Conservation (phyloP, 2,329 filamentous ascomycete species). For the Phyllosticta citrichinensis region DNA sequence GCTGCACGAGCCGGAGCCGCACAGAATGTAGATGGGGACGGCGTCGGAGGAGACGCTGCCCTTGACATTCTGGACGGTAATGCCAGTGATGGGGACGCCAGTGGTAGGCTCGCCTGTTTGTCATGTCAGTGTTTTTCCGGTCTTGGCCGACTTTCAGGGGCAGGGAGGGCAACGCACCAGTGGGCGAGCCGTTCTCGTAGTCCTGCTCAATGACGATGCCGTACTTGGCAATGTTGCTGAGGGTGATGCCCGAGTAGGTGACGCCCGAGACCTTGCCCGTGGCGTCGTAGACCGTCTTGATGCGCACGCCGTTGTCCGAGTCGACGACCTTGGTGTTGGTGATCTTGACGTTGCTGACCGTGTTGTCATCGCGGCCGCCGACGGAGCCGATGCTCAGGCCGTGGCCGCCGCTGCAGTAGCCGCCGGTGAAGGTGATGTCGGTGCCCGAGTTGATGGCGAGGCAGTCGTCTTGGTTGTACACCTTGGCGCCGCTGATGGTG, state of each 20-base stretch:
- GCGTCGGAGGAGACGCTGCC: conserved; percentile 27
- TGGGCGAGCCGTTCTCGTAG: conserved; percentile 38
- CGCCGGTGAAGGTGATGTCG: conserved; percentile 1
- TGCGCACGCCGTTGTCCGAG: conserved; percentile 43
- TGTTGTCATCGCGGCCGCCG: conserved; percentile 42
- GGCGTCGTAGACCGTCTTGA: conserved; percentile 43
- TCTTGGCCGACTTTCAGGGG: too few species aligned
- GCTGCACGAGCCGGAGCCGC: conserved; percentile 42
- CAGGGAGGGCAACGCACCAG: conserved; percentile 10
- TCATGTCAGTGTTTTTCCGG: too few species aligned
- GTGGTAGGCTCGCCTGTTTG: conserved; percentile 32
- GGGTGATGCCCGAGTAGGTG: conserved; percentile 37
- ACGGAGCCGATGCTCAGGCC: conserved; percentile 47
- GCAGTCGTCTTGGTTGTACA: conserved; percentile 48
- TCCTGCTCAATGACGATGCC: conserved; percentile 46
- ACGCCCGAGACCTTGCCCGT: conserved; percentile 43
- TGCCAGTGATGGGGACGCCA: conserved; percentile 36
- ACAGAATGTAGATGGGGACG: conserved; percentile 43
- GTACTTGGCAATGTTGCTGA: conserved; percentile 37
- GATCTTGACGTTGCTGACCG: conserved; percentile 40
- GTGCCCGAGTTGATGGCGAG: conserved; percentile 44
- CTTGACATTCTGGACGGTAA: conserved; percentile 32
- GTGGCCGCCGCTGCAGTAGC: conserved; percentile 36
- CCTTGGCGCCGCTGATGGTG: conserved; percentile 34
- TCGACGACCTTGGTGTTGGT: conserved; percentile 34